Conservation (phyloP, 2,329 filamentous ascomycete species). For the Talaromyces sp. region DNA sequence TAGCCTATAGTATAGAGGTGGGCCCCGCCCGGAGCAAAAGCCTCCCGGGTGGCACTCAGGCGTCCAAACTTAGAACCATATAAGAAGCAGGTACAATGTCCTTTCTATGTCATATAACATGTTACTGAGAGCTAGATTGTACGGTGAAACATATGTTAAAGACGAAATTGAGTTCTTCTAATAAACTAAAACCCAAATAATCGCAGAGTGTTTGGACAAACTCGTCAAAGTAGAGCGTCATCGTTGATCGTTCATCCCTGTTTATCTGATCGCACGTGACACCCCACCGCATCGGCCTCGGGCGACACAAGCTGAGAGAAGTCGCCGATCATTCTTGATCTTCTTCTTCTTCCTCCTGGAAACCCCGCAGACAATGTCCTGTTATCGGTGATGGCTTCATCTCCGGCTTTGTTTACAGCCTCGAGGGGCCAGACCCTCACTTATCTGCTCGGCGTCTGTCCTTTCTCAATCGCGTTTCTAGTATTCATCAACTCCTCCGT, state of each 20-base stretch:
- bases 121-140: too few relatives aligned
- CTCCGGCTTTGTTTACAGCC: slow-evolving; percentile 56
- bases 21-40: not conserved
- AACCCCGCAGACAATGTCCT: slow-evolving; percentile 18
- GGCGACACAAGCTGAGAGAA: slow-evolving; percentile 7
- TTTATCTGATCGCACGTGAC: slow-evolving; percentile 17
- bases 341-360: slow-evolving; percentile 4
- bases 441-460: slow-evolving; percentile 64
- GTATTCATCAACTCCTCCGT: slow-evolving; percentile 68
- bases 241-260: not conserved
- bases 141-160: too few relatives aligned
- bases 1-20: not conserved
- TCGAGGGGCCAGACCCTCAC: slow-evolving; percentile 59
- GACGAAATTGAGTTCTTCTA: too few relatives aligned
- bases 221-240: not conserved
- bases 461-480: slow-evolving; percentile 67
- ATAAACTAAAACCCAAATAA: too few relatives aligned
- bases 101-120: not conserved
- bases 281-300: not conserved
- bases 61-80: not conserved
- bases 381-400: slow-evolving; percentile 31
- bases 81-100: not conserved
- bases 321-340: slow-evolving; percentile 6
- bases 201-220: too few relatives aligned
- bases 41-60: not conserved